phyloP scores from a whole-genome alignment of 495 filamentous ascomycete genomes.

The Penicillium steckii region DNA sequence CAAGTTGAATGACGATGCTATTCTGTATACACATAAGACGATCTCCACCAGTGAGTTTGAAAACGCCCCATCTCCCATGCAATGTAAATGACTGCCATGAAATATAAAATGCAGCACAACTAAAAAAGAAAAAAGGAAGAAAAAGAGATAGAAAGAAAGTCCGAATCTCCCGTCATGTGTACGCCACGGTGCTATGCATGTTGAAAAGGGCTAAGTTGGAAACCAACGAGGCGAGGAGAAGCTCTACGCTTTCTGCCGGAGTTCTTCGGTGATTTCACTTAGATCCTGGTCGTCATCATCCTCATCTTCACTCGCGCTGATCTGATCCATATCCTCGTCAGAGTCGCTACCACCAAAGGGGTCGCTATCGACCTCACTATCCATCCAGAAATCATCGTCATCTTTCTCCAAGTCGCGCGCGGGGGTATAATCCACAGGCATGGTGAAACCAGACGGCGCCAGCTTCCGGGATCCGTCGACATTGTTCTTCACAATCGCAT shows the following conservation, averaged over 20 bases:
- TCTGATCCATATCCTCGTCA: constrained; percentile 55
- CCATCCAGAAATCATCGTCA: constrained; percentile 80
- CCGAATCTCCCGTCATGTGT: neutral
- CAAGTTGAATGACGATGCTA: no score
- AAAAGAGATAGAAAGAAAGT: neutral
- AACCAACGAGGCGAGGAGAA: neutral
- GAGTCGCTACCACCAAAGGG: constrained; percentile 75
- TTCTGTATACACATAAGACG: no score
- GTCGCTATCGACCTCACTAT: constrained; percentile 72
- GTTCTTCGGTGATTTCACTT: neutral
- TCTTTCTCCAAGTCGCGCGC: constrained; percentile 64
- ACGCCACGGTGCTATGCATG: neutral
- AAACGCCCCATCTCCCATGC: neutral
- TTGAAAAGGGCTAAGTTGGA: neutral
- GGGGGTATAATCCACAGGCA: constrained; percentile 67
- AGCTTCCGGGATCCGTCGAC: constrained; percentile 70
- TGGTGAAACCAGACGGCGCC: constrained; percentile 73
- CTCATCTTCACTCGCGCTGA: constrained; percentile 56
- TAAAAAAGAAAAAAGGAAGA: neutral
- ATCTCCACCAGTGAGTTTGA: no score
- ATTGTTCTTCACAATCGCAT: constrained; percentile 62
- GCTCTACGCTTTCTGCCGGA: neutral
- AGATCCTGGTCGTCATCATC: constrained; percentile 40
- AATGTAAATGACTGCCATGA: neutral
- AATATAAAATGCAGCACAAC: neutral